phyloP scores from a whole-genome alignment of 1,139 yeast genomes.

The Geotrichum phurueaensis region DNA sequence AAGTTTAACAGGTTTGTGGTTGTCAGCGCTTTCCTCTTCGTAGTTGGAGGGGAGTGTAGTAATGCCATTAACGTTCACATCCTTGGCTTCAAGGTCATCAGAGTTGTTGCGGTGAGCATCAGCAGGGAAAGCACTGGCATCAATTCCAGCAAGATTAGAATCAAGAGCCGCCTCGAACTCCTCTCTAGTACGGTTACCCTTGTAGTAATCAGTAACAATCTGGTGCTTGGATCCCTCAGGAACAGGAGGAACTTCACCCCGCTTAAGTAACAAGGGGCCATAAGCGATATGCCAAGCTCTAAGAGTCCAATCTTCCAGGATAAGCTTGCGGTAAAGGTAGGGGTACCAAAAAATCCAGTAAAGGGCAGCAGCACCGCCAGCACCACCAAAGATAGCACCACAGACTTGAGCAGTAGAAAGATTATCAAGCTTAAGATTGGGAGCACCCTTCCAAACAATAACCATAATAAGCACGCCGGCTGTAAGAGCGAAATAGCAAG shows the following conservation, averaged over 20 bases:
- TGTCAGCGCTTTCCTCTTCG: slow-evolving; percentile 1
- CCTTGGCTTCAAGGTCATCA: slow-evolving; percentile 8
- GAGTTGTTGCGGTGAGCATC: slow-evolving; percentile 3
- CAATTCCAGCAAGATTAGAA: slow-evolving; percentile 19
- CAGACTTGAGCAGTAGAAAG: slow-evolving; percentile 47
- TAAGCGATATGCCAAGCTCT: slow-evolving; percentile 50
- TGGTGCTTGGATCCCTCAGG: slow-evolving; percentile 45
- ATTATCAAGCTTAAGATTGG: slow-evolving; percentile 50
- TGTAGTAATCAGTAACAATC: slow-evolving; percentile 57
- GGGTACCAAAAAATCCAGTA: slow-evolving; percentile 58
- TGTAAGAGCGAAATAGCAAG: slow-evolving; percentile 55
- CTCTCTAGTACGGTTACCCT: slow-evolving; percentile 48
- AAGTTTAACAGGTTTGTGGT: slow-evolving; percentile 17
- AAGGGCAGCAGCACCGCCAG: slow-evolving; percentile 48
- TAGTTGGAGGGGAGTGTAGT: slow-evolving; percentile 3
- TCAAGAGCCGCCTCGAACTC: slow-evolving; percentile 26
- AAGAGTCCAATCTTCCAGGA: slow-evolving; percentile 63
- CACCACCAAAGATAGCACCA: slow-evolving; percentile 59
- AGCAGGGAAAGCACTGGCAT: background rate
- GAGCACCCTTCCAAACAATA: slow-evolving; percentile 68
- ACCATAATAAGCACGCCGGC: slow-evolving; percentile 58
- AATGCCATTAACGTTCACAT: slow-evolving; percentile 3
- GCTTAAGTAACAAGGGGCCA: slow-evolving; percentile 53
- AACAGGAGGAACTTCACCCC: slow-evolving; percentile 58
- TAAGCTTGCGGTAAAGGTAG: slow-evolving; percentile 54